Evolutionary conservation across 345 rosid species (phyloP).

Genomic region (Arabidopsis arenosa): DNA sequence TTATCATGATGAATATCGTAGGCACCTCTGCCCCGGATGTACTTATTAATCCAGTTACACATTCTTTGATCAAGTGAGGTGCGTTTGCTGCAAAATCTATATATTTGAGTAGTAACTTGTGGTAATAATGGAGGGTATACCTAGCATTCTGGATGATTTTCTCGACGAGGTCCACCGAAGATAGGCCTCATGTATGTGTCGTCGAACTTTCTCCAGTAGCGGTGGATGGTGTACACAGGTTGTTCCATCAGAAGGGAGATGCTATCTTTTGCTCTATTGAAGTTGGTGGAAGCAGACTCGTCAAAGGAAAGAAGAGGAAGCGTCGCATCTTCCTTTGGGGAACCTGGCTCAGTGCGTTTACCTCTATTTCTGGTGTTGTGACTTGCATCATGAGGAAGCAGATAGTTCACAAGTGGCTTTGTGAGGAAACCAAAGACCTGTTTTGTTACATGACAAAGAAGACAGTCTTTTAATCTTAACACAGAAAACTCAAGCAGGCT

Average conservation of each 20-base stretch:
- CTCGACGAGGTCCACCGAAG: conserved; percentile 70
- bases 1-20: conserved; percentile 15
- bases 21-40: background rate
- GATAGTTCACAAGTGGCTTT: conserved; percentile 64
- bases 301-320: conserved; percentile 75
- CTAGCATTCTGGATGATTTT: conserved; percentile 53
- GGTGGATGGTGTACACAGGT: conserved; percentile 80
- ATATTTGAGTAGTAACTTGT: background rate
- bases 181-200: conserved; percentile 86
- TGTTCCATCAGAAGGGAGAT: conserved; percentile 74
- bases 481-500: background rate
- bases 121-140: background rate
- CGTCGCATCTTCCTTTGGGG: conserved; percentile 57
- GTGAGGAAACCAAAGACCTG: conserved; percentile 94
- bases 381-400: conserved; percentile 55
- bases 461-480: background rate
- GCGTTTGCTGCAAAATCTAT: background rate
- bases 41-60: background rate
- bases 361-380: conserved; percentile 15
- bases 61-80: background rate
- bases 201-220: conserved; percentile 87
- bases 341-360: conserved; percentile 45
- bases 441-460: conserved; percentile 28
- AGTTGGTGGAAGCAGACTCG: conserved; percentile 69
- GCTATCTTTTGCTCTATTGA: conserved; percentile 73